Conservation (phyloP, 129 eudicot genomes). For the Flaveria trinervia region DNA sequence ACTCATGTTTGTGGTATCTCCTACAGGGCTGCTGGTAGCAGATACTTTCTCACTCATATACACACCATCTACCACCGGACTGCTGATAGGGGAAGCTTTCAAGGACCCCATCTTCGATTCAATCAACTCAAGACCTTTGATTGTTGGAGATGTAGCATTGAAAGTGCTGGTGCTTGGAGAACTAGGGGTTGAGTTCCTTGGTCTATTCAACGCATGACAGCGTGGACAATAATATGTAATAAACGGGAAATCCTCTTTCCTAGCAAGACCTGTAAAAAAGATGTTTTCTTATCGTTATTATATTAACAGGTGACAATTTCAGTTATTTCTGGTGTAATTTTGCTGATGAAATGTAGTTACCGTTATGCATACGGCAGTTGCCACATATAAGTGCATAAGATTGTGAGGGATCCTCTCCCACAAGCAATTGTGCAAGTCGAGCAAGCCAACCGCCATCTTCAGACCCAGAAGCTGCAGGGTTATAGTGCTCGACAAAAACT, state of each 20-base stretch:
- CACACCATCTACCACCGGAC: not conserved
- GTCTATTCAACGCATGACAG: constrained; percentile 76
- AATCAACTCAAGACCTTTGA: constrained; percentile 18
- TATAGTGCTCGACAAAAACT: constrained; percentile 69
- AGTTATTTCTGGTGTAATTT: not conserved
- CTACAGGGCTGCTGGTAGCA: constrained; percentile 12
- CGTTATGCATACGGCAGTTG: constrained; percentile 95
- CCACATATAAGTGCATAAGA: constrained; percentile 95
- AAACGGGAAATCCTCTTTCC: constrained; percentile 87
- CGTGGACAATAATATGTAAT: constrained; percentile 90
- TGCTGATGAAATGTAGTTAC: constrained; percentile 41
- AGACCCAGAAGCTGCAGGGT: constrained; percentile 42
- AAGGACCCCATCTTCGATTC: constrained; percentile 20
- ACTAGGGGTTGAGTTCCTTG: constrained; percentile 47
- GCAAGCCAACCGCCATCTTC: constrained; percentile 92
- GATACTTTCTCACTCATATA: constrained; percentile 21
- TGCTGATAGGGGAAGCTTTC: constrained; percentile 24
- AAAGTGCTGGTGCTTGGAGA: constrained; percentile 40
- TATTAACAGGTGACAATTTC: not conserved
- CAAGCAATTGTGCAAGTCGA: constrained; percentile 85
- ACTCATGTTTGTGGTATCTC: not conserved
- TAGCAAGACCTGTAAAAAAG: constrained; percentile 72
- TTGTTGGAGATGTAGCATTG: constrained; percentile 26
- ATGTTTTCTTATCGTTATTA: constrained; percentile 8
- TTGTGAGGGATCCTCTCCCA: constrained; percentile 93